Base-by-base conservation (phyloP, 139 green algal species). In the Chlorella vulgaris region DNA sequence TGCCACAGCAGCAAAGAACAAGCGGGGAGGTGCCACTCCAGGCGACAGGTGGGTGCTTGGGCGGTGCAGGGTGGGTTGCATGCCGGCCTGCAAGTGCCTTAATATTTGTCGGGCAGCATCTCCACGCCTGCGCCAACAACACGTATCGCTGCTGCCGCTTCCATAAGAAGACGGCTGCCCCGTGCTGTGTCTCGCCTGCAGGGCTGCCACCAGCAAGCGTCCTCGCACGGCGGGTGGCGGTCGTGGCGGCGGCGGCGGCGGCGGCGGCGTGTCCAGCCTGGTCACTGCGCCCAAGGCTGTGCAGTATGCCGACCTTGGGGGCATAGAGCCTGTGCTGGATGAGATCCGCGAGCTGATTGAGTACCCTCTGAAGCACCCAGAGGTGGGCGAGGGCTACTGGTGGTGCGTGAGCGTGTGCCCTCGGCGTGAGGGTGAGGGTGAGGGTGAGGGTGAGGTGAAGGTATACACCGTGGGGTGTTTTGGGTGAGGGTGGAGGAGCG, bases 341-440 rank as follows among this genome's bases (percentile, higher is more conserved):
- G 89, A 95, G 71, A 96, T 98, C 68, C 74, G 83, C 60, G 91
- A 98, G 85, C 86, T 97, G 24, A 93, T 98, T 33, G 93, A 97
- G 88, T 96, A 94, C 82, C 94, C 94, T 2, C 87, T 98, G 8
- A 92, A 90, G 70, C 94, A 98, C 80, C 95, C 94, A 68, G 94
- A 98, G 92, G 92, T 96, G 51, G 3, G 63, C n/a, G 10, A 42
- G 69, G 8, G 22, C 22, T 0, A n/a, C n/a, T n/a, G n/a, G n/a
- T n/a, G n/a, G n/a, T n/a, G n/a, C n/a, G n/a, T n/a, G n/a, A n/a
- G n/a, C n/a, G n/a, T n/a, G n/a, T n/a, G n/a, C n/a, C n/a, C n/a
- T n/a, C n/a, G n/a, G n/a, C n/a, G n/a, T n/a, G n/a, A n/a, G n/a
- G n/a, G n/a, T n/a, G n/a, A n/a, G n/a, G n/a, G n/a, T n/a, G n/a